Evolutionary conservation across 1,284 basidiomycete genomes (phyloP).

Genomic region (Ceratobasidium sp.): DNA sequence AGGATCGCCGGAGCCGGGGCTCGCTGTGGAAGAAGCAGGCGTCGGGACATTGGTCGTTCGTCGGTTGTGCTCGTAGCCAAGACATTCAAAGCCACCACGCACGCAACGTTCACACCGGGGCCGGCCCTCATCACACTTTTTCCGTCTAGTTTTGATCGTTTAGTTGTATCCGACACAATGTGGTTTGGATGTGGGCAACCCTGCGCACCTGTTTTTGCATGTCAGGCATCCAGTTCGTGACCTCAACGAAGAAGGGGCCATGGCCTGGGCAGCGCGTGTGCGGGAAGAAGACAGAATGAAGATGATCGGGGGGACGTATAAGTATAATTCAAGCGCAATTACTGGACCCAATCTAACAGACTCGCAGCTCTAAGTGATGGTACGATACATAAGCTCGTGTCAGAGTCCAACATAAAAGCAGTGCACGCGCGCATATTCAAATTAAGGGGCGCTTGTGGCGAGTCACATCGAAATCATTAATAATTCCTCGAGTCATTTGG

Average conservation of each 20-base stretch:
- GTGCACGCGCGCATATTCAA: too few species aligned
- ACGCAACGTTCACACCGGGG: conserved; percentile 35
- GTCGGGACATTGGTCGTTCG: conserved; percentile 2
- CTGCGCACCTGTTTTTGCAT: conserved; percentile 35
- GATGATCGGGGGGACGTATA: too few species aligned
- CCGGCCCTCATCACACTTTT: conserved; percentile 34
- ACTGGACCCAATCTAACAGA: too few species aligned
- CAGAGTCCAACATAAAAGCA: conserved; percentile 9
- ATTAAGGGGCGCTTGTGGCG: conserved; percentile 24
- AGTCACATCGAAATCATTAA: conserved; percentile 6
- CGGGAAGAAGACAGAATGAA: too few species aligned
- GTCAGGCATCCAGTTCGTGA: conserved; percentile 39
- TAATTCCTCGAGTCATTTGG: too few species aligned
- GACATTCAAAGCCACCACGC: conserved; percentile 29
- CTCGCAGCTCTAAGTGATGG: conserved; percentile 20
- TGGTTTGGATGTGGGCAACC: neutral
- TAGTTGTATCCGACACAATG: neutral
- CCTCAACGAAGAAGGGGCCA: conserved; percentile 38
- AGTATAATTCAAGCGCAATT: too few species aligned
- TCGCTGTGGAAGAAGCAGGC: conserved; percentile 17
- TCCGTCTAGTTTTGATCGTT: conserved; percentile 19
- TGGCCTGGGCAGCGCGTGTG: neutral
- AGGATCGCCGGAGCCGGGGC: conserved; percentile 15
- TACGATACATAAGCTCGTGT: conserved; percentile 23
- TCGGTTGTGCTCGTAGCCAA: conserved; percentile 35